A percentile compares a stretch with the other conserved stretches of the same genome.
These are phyloP conservation scores for Phoma sp. DNA, from an alignment of 2,329 filamentous ascomycete genomes.

Conservation along the genomic window DNA sequence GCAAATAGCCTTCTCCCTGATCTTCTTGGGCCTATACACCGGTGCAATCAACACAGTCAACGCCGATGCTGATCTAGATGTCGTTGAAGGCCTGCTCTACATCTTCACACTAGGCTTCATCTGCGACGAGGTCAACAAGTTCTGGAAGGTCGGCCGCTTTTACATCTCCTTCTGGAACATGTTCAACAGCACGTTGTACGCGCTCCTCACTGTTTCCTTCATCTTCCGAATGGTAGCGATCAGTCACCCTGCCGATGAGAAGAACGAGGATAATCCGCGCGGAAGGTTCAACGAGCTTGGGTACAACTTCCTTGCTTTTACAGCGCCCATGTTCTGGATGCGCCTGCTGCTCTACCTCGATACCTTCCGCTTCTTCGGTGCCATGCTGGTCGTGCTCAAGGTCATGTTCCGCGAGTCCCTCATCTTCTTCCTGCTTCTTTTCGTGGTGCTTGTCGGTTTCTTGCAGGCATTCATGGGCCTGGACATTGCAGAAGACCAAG, in stretches of 20 bases:
- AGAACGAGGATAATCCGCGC: slow-evolving; percentile 52
- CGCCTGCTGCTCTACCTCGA: slow-evolving; percentile 92
- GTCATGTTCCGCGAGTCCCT: slow-evolving; percentile 72
- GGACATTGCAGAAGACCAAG: slow-evolving; percentile 77
- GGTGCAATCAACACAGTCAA: slow-evolving; percentile 95
- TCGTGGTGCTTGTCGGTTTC: slow-evolving; percentile 85
- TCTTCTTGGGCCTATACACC: slow-evolving; percentile 87
- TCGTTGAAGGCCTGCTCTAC: slow-evolving; percentile 84
- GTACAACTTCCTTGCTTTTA: slow-evolving; percentile 94
- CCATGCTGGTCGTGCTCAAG: slow-evolving; percentile 96
- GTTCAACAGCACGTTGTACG: slow-evolving; percentile 87
- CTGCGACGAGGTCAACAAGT: slow-evolving; percentile 84
- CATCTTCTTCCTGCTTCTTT: slow-evolving; percentile 92
- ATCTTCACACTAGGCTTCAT: slow-evolving; percentile 91
- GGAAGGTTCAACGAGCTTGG: slow-evolving; percentile 76
- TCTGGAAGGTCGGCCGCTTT: slow-evolving; percentile 91
- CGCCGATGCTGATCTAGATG: slow-evolving; percentile 79
- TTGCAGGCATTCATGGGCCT: slow-evolving; percentile 94
- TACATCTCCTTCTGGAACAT: slow-evolving; percentile 98
- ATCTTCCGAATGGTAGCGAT: slow-evolving; percentile 81
- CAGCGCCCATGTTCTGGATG: slow-evolving; percentile 96
- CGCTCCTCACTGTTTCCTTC: slow-evolving; percentile 79
- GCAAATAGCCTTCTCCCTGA: slow-evolving; percentile 82
- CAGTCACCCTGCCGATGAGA: slow-evolving; percentile 54
- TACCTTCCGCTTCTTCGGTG: slow-evolving; percentile 92